phyloP scores from a whole-genome alignment of 2,329 filamentous ascomycete species.

The Trichoderma endophyticum region DNA sequence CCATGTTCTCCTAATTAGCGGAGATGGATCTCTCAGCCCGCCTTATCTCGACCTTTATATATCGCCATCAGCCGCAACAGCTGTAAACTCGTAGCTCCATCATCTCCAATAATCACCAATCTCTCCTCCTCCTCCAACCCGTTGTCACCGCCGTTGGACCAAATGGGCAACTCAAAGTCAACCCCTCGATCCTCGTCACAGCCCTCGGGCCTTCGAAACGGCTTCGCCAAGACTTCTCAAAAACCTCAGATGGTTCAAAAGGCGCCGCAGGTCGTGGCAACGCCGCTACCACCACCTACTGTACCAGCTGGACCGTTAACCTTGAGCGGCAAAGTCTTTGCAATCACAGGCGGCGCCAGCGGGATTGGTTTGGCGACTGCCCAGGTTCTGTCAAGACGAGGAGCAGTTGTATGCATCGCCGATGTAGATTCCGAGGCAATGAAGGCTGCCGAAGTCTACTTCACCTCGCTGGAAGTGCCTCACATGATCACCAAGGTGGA shows the following conservation, averaged over 20 bases:
- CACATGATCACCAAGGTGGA: constrained; percentile 42
- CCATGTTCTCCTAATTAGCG: neutral
- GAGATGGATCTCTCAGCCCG: neutral
- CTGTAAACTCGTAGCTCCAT: neutral
- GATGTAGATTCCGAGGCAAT: constrained; percentile 37
- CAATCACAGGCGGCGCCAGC: constrained; percentile 33
- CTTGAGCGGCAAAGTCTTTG: constrained; percentile 28
- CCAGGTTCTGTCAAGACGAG: constrained; percentile 35
- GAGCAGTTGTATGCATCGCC: constrained; percentile 37
- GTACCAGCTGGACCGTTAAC: neutral
- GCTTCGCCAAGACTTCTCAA: neutral
- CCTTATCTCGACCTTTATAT: constrained; percentile 13
- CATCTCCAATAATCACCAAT: neutral
- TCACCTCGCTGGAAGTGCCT: constrained; percentile 25
- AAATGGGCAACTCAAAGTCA: constrained; percentile 14
- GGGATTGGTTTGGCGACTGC: constrained; percentile 43
- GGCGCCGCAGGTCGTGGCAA: neutral
- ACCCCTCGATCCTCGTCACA: constrained; percentile 1
- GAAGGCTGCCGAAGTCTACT: constrained; percentile 31
- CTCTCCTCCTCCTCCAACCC: neutral
- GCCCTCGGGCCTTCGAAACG: constrained; percentile 10
- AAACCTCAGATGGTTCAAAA: constrained; percentile 12
- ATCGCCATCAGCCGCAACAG: constrained; percentile 4
- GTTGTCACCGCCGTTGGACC: neutral
- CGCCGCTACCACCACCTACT: neutral